Evolutionary conservation across 139 green algal species (phyloP).

Genomic region (Chlamydomonas sp.): DNA sequence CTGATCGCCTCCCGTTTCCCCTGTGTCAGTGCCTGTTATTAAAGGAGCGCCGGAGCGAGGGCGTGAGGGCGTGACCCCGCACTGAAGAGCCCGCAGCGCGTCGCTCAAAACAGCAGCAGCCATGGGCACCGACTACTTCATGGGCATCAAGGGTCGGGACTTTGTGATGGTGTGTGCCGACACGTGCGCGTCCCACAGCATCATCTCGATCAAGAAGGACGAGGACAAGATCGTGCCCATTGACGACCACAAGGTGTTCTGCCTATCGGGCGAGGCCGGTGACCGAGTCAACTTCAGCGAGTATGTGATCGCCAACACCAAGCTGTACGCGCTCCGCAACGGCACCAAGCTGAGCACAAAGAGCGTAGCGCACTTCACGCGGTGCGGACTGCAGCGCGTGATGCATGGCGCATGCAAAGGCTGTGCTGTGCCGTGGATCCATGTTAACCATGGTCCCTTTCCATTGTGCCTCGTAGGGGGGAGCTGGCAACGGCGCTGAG

Average conservation of each 20-base stretch:
- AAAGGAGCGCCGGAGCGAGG: too few species aligned
- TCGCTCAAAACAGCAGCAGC: too few species aligned
- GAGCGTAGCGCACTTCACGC: slow-evolving; percentile 84
- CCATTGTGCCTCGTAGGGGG: too few species aligned
- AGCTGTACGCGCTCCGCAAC: slow-evolving; percentile 88
- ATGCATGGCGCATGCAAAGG: too few species aligned
- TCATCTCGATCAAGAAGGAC: slow-evolving; percentile 96
- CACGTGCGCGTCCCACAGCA: slow-evolving; percentile 74
- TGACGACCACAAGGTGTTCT: slow-evolving; percentile 86
- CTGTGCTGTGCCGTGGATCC: too few species aligned
- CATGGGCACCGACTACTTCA: slow-evolving; percentile 59
- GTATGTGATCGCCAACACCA: slow-evolving; percentile 85
- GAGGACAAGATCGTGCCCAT: slow-evolving; percentile 87
- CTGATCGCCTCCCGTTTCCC: too few species aligned
- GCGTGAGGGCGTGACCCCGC: too few species aligned
- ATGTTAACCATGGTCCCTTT: too few species aligned
- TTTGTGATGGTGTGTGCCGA: slow-evolving; percentile 95
- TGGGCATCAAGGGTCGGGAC: slow-evolving; percentile 67
- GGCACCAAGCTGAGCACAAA: slow-evolving; percentile 71
- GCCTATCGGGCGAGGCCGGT: slow-evolving; percentile 76
- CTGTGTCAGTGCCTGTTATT: too few species aligned
- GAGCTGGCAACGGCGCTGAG: slow-evolving; percentile 91
- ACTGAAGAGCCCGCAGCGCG: too few species aligned
- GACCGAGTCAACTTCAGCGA: slow-evolving; percentile 86
- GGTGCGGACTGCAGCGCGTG: too few species aligned